Percentiles rank a stretch among this genome's conserved stretches.
Conservation (phyloP, 2,329 filamentous ascomycete species). For the Talaromyces funiculosus region DNA sequence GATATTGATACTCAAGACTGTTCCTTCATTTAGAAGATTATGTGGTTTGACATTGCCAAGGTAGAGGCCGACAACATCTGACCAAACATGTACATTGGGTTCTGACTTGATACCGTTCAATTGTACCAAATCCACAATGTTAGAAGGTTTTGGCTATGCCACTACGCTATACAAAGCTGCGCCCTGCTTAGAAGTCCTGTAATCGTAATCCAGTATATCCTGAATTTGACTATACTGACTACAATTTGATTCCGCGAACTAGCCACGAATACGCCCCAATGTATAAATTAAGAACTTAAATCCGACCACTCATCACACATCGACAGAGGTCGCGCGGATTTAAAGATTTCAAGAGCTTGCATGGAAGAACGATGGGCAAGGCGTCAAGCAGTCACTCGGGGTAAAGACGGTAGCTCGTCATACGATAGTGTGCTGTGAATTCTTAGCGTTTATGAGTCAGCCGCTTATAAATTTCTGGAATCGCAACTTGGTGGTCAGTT, state of each 20-base stretch:
- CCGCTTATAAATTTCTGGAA: neutral
- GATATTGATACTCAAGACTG: neutral
- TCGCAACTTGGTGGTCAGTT: too few relatives aligned
- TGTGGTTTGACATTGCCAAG: too few relatives aligned
- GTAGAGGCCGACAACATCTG: too few relatives aligned
- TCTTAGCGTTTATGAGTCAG: neutral
- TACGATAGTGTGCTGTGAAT: neutral
- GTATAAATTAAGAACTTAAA: neutral
- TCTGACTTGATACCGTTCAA: too few relatives aligned
- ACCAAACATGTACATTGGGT: too few relatives aligned
- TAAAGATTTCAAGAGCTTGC: neutral
- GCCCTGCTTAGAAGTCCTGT: too few relatives aligned
- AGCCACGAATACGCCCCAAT: neutral
- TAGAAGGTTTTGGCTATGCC: neutral
- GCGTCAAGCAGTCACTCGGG: neutral
- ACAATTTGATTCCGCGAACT: neutral
- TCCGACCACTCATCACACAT: neutral
- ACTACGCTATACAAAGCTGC: neutral
- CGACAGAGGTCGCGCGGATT: neutral
- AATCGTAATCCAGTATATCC: too few relatives aligned
- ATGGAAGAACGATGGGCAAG: neutral
- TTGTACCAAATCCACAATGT: too few relatives aligned
- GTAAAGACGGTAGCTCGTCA: neutral
- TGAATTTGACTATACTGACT: too few relatives aligned
- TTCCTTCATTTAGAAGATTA: neutral